phyloP scores from a whole-genome alignment of 352 stramenopile genomes.

The Globisporangium orthogonon region DNA sequence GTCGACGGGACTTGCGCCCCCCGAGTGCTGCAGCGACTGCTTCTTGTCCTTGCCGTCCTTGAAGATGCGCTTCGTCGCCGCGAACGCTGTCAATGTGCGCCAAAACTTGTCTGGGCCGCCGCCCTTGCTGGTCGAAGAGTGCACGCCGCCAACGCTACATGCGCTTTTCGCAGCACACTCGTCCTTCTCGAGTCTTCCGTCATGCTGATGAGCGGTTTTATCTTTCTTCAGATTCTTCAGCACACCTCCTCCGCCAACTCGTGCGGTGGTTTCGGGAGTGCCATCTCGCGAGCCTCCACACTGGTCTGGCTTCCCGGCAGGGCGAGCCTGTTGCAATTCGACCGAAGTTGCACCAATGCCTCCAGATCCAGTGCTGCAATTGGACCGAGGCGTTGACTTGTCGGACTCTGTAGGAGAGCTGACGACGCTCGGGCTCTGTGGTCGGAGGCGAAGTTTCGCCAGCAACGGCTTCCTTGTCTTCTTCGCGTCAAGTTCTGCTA shows the following conservation, averaged over 20 bases:
- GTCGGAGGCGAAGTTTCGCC: conserved; percentile 44
- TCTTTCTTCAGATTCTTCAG: conserved; percentile 13
- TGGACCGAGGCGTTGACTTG: conserved; percentile 10
- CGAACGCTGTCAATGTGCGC: conserved; percentile 35
- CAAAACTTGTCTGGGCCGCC: conserved; percentile 21
- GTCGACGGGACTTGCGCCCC: background rate
- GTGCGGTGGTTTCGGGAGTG: background rate
- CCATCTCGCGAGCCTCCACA: background rate
- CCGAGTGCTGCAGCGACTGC: background rate
- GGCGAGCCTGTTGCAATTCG: background rate
- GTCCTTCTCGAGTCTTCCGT: conserved; percentile 1
- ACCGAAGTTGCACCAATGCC: background rate
- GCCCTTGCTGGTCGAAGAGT: background rate
- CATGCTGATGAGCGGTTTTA: background rate
- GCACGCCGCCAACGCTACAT: too few relatives aligned
- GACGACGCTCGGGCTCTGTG: conserved; percentile 26
- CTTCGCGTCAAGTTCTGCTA: background rate
- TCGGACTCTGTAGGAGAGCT: conserved; percentile 7
- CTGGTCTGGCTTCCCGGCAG: background rate
- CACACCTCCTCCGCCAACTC: conserved; percentile 1
- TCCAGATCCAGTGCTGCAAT: background rate
- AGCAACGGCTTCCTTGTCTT: conserved; percentile 39
- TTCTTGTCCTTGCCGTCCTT: conserved; percentile 21
- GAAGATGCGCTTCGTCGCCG: conserved; percentile 20
- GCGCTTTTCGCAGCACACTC: conserved; percentile 1